Percentiles rank a stretch among this genome's conserved stretches.
These are phyloP conservation scores for Ceriops decandra DNA, from an alignment of 345 rosid genomes.

Conservation along the genomic window DNA sequence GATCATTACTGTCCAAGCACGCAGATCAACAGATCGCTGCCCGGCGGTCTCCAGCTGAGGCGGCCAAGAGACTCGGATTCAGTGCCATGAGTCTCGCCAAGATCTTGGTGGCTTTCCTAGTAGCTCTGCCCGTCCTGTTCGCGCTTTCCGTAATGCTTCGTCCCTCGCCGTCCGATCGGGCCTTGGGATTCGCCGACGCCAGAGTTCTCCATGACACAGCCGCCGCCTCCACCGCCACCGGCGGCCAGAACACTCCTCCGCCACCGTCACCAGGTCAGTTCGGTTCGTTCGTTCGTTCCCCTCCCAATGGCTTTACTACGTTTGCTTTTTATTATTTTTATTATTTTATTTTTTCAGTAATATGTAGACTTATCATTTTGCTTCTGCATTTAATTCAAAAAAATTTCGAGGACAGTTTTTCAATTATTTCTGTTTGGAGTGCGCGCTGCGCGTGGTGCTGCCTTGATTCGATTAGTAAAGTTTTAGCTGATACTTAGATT, in stretches of 20 bases:
- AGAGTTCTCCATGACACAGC: conserved; percentile 18
- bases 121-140: conserved; percentile 15
- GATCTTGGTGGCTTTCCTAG: conserved; percentile 15
- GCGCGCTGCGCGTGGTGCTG: too few species aligned
- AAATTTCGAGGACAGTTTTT: conserved; percentile 2
- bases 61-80: conserved; percentile 30
- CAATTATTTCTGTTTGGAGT: background rate
- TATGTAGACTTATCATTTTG: conserved; percentile 26
- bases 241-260: conserved; percentile 1
- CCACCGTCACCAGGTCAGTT: background rate
- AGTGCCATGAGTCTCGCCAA: conserved; percentile 35
- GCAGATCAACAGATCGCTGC: conserved; percentile 26
- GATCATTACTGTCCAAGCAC: conserved; percentile 25
- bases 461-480: too few species aligned
- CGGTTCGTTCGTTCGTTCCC: conserved; percentile 13
- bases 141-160: conserved; percentile 12
- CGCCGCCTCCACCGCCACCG: conserved; percentile 10
- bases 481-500: too few species aligned
- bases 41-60: conserved; percentile 19
- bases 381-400: background rate
- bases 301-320: too few species aligned
- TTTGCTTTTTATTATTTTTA: background rate
- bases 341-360: background rate
- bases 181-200: conserved; percentile 24
- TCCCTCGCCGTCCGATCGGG: conserved; percentile 19